Base-by-base conservation (phyloP, 2,329 filamentous ascomycete genomes). In the Cladosporium sp. region DNA sequence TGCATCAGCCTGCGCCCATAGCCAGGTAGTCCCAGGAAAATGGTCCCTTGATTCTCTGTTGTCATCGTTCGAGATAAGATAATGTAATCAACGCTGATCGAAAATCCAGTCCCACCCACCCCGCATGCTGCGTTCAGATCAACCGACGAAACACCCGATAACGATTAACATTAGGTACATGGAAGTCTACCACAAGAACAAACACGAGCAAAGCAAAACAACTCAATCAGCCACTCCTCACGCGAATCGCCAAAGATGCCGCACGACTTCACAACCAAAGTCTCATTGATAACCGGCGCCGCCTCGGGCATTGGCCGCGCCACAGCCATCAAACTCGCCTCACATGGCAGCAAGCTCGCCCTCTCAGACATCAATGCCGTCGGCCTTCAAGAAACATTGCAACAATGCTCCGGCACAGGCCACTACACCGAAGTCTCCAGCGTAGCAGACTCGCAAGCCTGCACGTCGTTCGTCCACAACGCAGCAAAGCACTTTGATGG, bases 281-380 rank as follows among this genome's bases (percentile, higher is more conserved):
- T 68, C 8, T 64, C 63, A 55, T 63, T 71, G 32, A 67, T 71
- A 51, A 71, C 68, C 4, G 68, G 68, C 50, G 68, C 68, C 12
- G 67, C 63, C 8, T 66, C 62, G 20, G 76, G 75, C 3, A 78
- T 78, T 39, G 75, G 75, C 19, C 66, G 74, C 4, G 73, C 74
- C 20, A 74, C 74, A 4, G 75, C 77, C 12, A 63, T 75, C 32
- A 75, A 76, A 6, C 76, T 80, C 64, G 73, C 72, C 10, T 66
- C 63, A 4, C 72, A 75, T 44, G 76, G 77, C 35, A 77, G 75
- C 56, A 66, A 54, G 3, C 71, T 80, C 44, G 70, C 73, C 12
- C 68, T 79, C 13, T 70, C 72, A 10, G 77, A 78, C 56, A 70
- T 71, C 53, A 71, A 76, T 58, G 49, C 48, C 3, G 57, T 64